A percentile compares a stretch with the other conserved stretches of the same genome.
phyloP scores from a whole-genome alignment of 805 yeast species.

The Hanseniaspora jakobsenii region DNA sequence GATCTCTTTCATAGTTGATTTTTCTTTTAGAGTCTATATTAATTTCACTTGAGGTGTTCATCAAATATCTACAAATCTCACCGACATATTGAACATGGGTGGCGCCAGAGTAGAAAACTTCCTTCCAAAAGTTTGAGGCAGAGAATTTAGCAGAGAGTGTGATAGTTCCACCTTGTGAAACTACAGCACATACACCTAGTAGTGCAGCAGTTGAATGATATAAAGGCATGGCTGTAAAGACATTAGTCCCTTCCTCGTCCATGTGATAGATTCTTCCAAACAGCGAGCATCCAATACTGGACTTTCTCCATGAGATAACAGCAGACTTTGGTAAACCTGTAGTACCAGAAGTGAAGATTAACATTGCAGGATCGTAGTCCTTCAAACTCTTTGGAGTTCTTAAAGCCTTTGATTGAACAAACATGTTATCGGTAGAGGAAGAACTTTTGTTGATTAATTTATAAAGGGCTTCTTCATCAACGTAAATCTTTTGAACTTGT shows the following conservation, averaged over 20 bases:
- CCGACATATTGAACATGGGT: slow-evolving; percentile 90
- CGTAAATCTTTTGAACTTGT: slow-evolving; percentile 29
- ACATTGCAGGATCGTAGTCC: slow-evolving; percentile 52
- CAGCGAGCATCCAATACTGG: slow-evolving; percentile 53
- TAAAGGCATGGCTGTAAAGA: slow-evolving; percentile 88
- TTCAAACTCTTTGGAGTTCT: slow-evolving; percentile 44
- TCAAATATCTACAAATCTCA: slow-evolving; percentile 78
- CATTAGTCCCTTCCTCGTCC: slow-evolving; percentile 36
- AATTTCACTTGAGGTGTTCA: slow-evolving; percentile 46
- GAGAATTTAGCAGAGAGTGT: slow-evolving; percentile 75
- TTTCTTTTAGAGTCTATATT: not conserved
- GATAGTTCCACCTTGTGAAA: slow-evolving; percentile 58
- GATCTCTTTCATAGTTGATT: slow-evolving; percentile 48
- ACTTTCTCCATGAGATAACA: slow-evolving; percentile 81
- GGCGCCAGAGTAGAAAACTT: slow-evolving; percentile 56
- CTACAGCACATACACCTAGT: slow-evolving; percentile 64
- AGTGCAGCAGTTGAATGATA: slow-evolving; percentile 91
- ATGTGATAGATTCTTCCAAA: slow-evolving; percentile 62
- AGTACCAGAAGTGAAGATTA: slow-evolving; percentile 87
- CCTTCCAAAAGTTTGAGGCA: slow-evolving; percentile 79
- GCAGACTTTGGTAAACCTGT: slow-evolving; percentile 93
- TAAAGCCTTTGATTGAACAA: slow-evolving; percentile 43
- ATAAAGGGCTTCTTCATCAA: slow-evolving; percentile 41
- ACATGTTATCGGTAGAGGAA: slow-evolving; percentile 32
- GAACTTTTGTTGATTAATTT: slow-evolving; percentile 31